A percentile compares a stretch with the other conserved stretches of the same genome.
phyloP scores from a whole-genome alignment of 768 basidiomycete genomes.

The Tulasnella sp. region DNA sequence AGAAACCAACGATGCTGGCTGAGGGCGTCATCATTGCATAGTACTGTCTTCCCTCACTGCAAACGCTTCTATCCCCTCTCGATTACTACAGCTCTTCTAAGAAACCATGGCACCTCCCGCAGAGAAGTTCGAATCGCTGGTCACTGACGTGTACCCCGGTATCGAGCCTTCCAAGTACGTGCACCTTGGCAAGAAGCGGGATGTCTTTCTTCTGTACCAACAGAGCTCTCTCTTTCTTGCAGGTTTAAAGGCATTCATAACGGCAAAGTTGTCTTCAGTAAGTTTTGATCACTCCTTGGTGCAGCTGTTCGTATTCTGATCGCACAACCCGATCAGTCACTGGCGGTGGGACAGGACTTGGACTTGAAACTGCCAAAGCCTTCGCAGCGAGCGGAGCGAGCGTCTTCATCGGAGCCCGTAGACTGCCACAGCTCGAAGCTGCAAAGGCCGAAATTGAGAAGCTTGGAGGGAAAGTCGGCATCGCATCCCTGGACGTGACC shows the following conservation, averaged over 20 bases:
- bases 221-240: no score
- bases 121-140: constrained; percentile 20
- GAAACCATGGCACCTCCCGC: constrained; percentile 14
- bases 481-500: constrained; percentile 40
- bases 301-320: not conserved
- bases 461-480: constrained; percentile 33
- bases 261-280: constrained; percentile 42
- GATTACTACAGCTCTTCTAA: not conserved
- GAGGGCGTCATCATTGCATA: not conserved
- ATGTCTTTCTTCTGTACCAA: not conserved
- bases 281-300: not conserved
- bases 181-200: constrained; percentile 34
- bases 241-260: constrained; percentile 34
- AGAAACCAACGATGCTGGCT: not conserved
- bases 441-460: constrained; percentile 41
- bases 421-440: constrained; percentile 35
- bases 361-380: constrained; percentile 40
- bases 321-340: constrained; percentile 29
- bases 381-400: constrained; percentile 43
- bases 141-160: constrained; percentile 41
- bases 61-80: not conserved
- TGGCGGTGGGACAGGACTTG: constrained; percentile 43
- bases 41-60: not conserved
- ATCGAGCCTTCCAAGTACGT: constrained; percentile 39
- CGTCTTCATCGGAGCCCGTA: constrained; percentile 42